Base-by-base conservation (phyloP, 176 grass and related monocot genomes). In the Avena eriantha region DNA sequence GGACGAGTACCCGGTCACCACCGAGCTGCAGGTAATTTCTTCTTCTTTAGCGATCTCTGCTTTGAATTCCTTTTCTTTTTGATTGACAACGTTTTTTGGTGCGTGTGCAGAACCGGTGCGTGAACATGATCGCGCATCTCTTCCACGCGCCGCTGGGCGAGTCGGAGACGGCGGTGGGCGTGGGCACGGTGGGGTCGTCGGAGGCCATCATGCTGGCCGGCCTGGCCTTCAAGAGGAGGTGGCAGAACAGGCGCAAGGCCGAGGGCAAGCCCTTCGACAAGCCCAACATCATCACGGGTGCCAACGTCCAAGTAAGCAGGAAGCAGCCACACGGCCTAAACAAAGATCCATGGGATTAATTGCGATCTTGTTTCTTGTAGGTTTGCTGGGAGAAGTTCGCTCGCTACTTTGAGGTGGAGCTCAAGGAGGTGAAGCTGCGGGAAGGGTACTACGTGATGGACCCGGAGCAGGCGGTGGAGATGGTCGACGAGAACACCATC, bases 131-230 rank as follows among this genome's bases (percentile, higher is more conserved):
- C 8, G 45, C 45, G 45, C 45, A 10, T 9, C 45, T 47, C 7
- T 47, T 47, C 45, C 8, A 47, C 10, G 45, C 45, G 9, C 45
- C 45, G 45, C 86, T 98, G 2, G 95, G 91, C 4, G 39, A 41
- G 93, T 87, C 83, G 5, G 95, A 98, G 91, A 16, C 87, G 36
- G 95, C 95, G 4, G 83, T 95, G 4, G 95, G 95, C 63, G 95
- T 98, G 26, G 95, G 95, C 22, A 98, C 95, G 4, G 95, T 98
- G 11, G 95, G 95, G 0, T 98, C 95, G 1, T 98, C 95, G 69
- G 95, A 98, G 79, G 95, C 95, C 46, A 98, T 98, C 87, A 98
- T 95, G 95, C 87, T 98, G 3, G 95, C 95, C n/a, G 95, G 95
- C 56, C 81, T 98, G 71, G 95, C 95, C 39, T 98, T 98, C 89